Base-by-base conservation (phyloP, 805 yeast species). In the Starmerella bacillaris region DNA sequence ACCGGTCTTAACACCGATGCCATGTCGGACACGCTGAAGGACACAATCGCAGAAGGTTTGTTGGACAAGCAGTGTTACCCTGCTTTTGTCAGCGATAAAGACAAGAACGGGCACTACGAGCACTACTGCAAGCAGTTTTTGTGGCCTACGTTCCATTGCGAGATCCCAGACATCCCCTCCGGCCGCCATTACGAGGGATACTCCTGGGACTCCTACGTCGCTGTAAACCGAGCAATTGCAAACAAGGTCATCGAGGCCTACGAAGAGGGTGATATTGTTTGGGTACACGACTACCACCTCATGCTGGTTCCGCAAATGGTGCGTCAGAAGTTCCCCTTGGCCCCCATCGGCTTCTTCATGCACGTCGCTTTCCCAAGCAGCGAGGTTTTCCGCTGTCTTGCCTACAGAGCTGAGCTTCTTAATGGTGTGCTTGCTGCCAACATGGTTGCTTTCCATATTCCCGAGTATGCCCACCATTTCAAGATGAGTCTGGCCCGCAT, bases 281-380 rank as follows among this genome's bases (percentile, higher is more conserved):
- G 96, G 96, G 64, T 86, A 35, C 93, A 86, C 54, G 98, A 86
- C 56, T 86, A 86, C 53, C 96, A 89, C 57, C 61, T 86, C 41
- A 64, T 89, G 59, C 59, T 86, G 29, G 80, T 84, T 2, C 95
- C 96, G 0, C 65, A 64, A 36, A 74, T 86, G 86, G 67, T 86
- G 3, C 67, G 94, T 40, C 64, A 71, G 38, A 58, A 64, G 43
- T 53, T 83, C 17, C 94, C 95, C 4, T 54, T 70, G 38, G 95
- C 93, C 2, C 72, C 76, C 42, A 83, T 89, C 46, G 95, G 94
- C 0, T 78, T 84, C 47, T 89, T 83, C 56, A 61, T 89, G 38
- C 98, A 89, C 50, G 79, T 86, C 11, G 78, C 96, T 1, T 86
- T 86, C 60, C 98, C 98, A 6, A 78, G 94, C 3, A 73, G 86